Base-by-base conservation (phyloP, 805 yeast species). In the Wickerhamomyces xylosicus region DNA sequence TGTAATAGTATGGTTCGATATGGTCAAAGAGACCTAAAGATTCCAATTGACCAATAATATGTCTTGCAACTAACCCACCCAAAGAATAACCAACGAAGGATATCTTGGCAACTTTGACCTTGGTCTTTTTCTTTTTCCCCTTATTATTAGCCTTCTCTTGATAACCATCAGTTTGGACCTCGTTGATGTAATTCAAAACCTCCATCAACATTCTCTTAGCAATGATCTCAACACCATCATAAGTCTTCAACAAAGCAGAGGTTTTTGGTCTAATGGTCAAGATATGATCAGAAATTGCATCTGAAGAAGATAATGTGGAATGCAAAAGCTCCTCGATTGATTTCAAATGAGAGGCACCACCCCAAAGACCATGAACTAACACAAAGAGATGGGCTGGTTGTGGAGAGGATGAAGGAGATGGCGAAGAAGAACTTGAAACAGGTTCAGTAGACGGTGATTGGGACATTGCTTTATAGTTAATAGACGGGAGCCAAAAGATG, bases 21-120 rank as follows among this genome's bases (percentile, higher is more conserved):
- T 51, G 50, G 2, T 71, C 71, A 48, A 78, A 85, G 53, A 69
- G 72, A 43, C 62, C 67, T 48, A 63, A 71, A 44, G 66, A 79
- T 58, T 56, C 71, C 46, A 77, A 63, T 35, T 81, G 66, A 2
- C 97, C 97, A 35, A 87, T 67, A 19, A 86, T 79, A 56, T 85
- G 87, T 37, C 97, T 65, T 0, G 87, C 68, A 25, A 90, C 75
- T 28, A 89, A 60, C 0, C 97, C 97, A 18, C 97, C 97, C 42
- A 90, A 62, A 0, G 95, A 85, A 57, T 89, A 90, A 0, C 97
- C 96, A 3, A 85, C 69, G 33, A 90, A 65, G 44, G 94, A 83
- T 37, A 90, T 71, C 47, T 77, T 69, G 13, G 64, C 59, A 50
- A 72, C 59, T 3, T 25, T 29, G 5, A 25, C 22, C 6, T 7